A percentile compares a stretch with the other conserved stretches of the same genome.
phyloP scores from a whole-genome alignment of 768 basidiomycete genomes.

The Amanita brunnescens region DNA sequence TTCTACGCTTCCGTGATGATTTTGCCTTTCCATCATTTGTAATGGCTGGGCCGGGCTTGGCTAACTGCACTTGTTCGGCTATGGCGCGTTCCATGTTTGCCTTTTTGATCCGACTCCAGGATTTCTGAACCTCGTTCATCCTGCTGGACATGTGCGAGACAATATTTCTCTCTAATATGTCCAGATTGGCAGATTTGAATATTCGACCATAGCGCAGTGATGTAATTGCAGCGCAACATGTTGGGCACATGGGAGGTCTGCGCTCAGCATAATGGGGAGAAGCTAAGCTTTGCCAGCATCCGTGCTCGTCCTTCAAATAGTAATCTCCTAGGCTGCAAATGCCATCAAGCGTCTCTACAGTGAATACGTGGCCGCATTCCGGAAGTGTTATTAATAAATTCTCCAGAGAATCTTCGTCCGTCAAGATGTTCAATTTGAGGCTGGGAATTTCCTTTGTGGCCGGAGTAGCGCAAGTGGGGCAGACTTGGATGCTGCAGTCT shows the following conservation, averaged over 20 bases:
- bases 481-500: slow-evolving; percentile 45
- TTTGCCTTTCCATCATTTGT: slow-evolving; percentile 12
- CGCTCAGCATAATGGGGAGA: slow-evolving; percentile 28
- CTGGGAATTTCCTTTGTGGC: slow-evolving; percentile 34
- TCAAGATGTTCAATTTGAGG: slow-evolving; percentile 39
- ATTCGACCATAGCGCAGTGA: slow-evolving; percentile 52
- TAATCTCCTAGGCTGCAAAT: slow-evolving; percentile 40
- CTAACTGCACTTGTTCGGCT: slow-evolving; percentile 7
- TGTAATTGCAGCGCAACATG: slow-evolving; percentile 49
- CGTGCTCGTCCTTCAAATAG: slow-evolving; percentile 32
- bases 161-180: slow-evolving; percentile 58
- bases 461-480: slow-evolving; percentile 38
- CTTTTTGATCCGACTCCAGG: slow-evolving; percentile 18
- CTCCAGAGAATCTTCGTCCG: slow-evolving; percentile 29
- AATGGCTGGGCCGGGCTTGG: slow-evolving; percentile 4
- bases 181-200: slow-evolving; percentile 53
- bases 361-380: slow-evolving; percentile 56
- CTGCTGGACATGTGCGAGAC: slow-evolving; percentile 40
- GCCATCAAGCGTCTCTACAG: slow-evolving; percentile 65
- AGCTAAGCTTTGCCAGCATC: slow-evolving; percentile 34
- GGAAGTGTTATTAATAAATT: slow-evolving; percentile 54
- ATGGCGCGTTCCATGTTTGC: slow-evolving; percentile 14
- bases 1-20: slow-evolving; percentile 4
- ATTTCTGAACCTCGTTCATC: slow-evolving; percentile 18
- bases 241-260: slow-evolving; percentile 50